These are phyloP conservation scores for Saturnispora sekii DNA, from an alignment of 805 yeast genomes.

Conservation along the genomic window DNA sequence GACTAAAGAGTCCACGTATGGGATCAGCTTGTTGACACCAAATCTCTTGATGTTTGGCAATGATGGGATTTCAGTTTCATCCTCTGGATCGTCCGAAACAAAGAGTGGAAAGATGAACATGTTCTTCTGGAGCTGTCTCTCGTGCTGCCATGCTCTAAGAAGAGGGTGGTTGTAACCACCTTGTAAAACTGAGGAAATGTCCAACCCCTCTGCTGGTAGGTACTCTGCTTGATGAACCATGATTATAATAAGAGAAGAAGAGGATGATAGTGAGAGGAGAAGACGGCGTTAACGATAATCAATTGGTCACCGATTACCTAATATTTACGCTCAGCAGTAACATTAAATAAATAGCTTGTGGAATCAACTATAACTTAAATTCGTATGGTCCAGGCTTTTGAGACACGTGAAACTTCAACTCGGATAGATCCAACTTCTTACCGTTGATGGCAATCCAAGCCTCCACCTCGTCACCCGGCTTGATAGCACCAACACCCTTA, in stretches of 20 bases:
- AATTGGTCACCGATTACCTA: too few species aligned
- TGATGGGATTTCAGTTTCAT: conserved; percentile 61
- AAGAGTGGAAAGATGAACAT: conserved; percentile 93
- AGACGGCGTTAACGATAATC: too few species aligned
- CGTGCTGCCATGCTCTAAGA: conserved; percentile 84
- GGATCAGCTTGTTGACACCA: conserved; percentile 72
- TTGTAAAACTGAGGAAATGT: conserved; percentile 68
- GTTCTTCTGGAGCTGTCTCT: conserved; percentile 70
- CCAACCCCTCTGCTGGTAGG: conserved; percentile 45
- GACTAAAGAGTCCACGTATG: conserved; percentile 61
- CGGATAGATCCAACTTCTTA: conserved; percentile 39
- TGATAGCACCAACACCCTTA: conserved; percentile 83
- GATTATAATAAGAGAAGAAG: not conserved
- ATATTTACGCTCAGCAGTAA: not conserved
- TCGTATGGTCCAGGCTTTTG: conserved; percentile 51
- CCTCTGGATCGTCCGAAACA: conserved; percentile 72
- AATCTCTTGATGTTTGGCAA: conserved; percentile 82
- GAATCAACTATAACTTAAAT: conserved; percentile 23
- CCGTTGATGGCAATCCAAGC: conserved; percentile 56
- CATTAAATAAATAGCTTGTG: not conserved
- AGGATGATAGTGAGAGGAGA: not conserved
- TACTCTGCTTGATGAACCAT: conserved; percentile 57
- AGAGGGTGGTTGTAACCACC: conserved; percentile 94
- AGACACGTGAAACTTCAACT: conserved; percentile 41
- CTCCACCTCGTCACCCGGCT: conserved; percentile 67